Conservation (phyloP, 129 eudicot species). For the Oenanthe sinensis region DNA sequence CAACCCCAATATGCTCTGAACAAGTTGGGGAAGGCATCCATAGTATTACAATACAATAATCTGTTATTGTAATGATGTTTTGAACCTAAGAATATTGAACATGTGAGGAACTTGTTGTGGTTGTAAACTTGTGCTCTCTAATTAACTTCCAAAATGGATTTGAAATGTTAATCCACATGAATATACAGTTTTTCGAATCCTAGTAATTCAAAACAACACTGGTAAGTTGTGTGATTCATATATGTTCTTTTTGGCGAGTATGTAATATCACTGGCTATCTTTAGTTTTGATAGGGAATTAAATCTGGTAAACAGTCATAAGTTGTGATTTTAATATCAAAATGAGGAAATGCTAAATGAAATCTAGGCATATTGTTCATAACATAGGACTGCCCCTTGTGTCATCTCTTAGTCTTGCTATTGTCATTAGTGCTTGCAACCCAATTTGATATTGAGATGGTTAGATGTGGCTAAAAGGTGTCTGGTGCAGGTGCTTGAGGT, state of each 20-base stretch:
- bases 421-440: not conserved
- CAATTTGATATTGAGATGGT: not conserved
- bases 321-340: not conserved
- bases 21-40: not conserved
- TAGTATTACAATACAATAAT: no score
- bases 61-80: no score
- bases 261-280: not conserved
- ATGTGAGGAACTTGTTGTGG: no score
- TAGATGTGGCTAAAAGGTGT: not conserved
- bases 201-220: not conserved
- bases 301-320: not conserved
- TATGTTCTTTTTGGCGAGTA: not conserved
- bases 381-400: not conserved
- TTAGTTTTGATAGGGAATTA: not conserved
- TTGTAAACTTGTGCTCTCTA: no score
- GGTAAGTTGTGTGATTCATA: not conserved
- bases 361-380: not conserved
- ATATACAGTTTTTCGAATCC: no score
- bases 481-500: constrained; percentile 4
- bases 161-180: no score
- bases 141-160: no score
- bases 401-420: not conserved
- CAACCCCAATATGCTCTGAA: not conserved
- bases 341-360: not conserved
- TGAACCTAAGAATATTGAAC: no score